Base-by-base conservation (phyloP, 2,329 filamentous ascomycete species). In the Zymoseptoria ardabiliae region DNA sequence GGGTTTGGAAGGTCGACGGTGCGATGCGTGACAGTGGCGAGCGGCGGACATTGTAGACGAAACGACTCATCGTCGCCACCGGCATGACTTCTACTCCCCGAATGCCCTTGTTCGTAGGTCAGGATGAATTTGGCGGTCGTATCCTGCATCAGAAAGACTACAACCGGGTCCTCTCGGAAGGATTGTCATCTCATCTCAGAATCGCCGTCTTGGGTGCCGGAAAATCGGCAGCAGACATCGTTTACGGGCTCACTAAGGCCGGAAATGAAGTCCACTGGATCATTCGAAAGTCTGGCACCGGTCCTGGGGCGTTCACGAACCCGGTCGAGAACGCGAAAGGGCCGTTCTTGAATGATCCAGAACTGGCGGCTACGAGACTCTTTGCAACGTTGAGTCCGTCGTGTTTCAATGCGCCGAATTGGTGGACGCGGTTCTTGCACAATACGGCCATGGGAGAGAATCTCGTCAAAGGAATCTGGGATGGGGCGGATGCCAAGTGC, bases 221-320 rank as follows among this genome's bases (percentile, higher is more conserved):
- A 8, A 74, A 75, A 53, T 76, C 73, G 7, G 65, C 72, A 9
- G 73, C 71, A 19, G 73, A 75, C 59, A 71, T 75, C 64, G 68
- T 71, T 0, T 76, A 76, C 53, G 69, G 69, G 41, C 59, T 62
- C 5, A 65, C 67, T 20, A 74, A 73, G 58, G 67, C 67, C 1
- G 69, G 68, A 11, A 75, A 74, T 54, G 63, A 56, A 0, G 71
- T 74, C 2, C 65, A 63, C 17, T 76, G 73, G 74, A 67, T 74
- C 35, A 68, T 74, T 55, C 66, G 68, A 55, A 65, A 66, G 28
- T 62, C 63, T 30, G 68, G 71, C 50, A 67, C 65, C 6, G 73
- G 72, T 22, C 65, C 71, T 11, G 9, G 21, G 5, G 28, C 45
- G 13, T 57, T 57, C 45, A n/a, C 35, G 13, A 45, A 45, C 35